These are phyloP conservation scores for Lichtheimia ramosa DNA, from an alignment of 371 early-diverging fungal species.

Conservation along the genomic window DNA sequence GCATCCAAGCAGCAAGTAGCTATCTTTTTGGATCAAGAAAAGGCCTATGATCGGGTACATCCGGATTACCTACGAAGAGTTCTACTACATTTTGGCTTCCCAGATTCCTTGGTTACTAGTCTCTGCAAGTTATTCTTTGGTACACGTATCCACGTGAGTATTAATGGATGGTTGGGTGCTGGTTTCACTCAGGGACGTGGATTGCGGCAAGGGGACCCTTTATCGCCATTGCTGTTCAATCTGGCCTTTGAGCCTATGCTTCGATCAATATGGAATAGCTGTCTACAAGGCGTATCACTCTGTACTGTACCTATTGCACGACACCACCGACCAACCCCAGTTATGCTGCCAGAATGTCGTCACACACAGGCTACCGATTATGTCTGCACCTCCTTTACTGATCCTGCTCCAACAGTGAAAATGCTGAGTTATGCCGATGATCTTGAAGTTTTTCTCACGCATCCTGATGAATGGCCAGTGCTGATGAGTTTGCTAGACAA, in stretches of 20 bases:
- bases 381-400: background rate
- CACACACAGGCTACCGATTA: no score
- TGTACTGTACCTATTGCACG: no score
- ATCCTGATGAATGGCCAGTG: background rate
- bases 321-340: no score
- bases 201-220: constrained; percentile 29
- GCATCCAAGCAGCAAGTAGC: background rate
- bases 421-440: constrained; percentile 13
- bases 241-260: constrained; percentile 31
- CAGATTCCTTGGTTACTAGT: background rate
- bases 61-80: constrained; percentile 4
- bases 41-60: constrained; percentile 17
- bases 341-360: no score
- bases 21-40: constrained; percentile 8
- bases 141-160: constrained; percentile 14
- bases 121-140: constrained; percentile 17
- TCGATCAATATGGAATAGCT: background rate
- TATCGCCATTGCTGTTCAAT: constrained; percentile 30
- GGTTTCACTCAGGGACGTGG: constrained; percentile 10
- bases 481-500: background rate
- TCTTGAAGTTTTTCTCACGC: background rate
- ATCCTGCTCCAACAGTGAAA: no score
- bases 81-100: constrained; percentile 5
- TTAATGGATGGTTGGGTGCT: constrained; percentile 21
- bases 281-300: no score